A percentile compares a stretch with the other conserved stretches of the same genome.
phyloP scores from a whole-genome alignment of 352 stramenopile species.

The Globisporangium alternatum region DNA sequence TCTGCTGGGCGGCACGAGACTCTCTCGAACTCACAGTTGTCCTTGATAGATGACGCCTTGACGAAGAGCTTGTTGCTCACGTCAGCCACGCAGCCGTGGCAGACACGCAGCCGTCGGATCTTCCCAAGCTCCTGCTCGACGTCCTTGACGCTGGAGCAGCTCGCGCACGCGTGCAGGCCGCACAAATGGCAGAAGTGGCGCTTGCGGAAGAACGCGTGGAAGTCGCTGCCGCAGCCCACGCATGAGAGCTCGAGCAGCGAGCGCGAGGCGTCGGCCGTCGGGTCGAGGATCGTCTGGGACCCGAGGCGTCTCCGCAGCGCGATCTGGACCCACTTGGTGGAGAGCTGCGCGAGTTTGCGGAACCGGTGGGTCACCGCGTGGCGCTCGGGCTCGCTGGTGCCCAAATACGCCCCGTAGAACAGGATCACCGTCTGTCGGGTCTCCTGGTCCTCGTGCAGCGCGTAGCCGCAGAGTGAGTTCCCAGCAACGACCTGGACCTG shows the following conservation, averaged over 20 bases:
- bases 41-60: neutral
- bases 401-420: slow-evolving; percentile 16
- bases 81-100: slow-evolving; percentile 9
- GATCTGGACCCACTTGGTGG: slow-evolving; percentile 20
- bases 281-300: slow-evolving; percentile 12
- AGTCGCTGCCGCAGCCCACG: slow-evolving; percentile 16
- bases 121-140: slow-evolving; percentile 14
- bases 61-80: neutral
- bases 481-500: slow-evolving; percentile 1
- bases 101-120: slow-evolving; percentile 13
- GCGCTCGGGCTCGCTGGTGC: slow-evolving; percentile 1
- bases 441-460: slow-evolving; percentile 22
- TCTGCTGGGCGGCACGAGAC: neutral
- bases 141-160: slow-evolving; percentile 15
- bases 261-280: slow-evolving; percentile 9
- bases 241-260: slow-evolving; percentile 17
- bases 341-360: slow-evolving; percentile 17
- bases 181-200: slow-evolving; percentile 18
- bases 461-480: slow-evolving; percentile 19
- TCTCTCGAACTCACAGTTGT: neutral
- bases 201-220: slow-evolving; percentile 18
- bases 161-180: slow-evolving; percentile 14
- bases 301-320: slow-evolving; percentile 13
- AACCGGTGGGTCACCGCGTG: slow-evolving; percentile 14
- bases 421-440: slow-evolving; percentile 22